Evolutionary conservation across 495 filamentous ascomycete genomes (phyloP).

Genomic region (Penicillium soppii): DNA sequence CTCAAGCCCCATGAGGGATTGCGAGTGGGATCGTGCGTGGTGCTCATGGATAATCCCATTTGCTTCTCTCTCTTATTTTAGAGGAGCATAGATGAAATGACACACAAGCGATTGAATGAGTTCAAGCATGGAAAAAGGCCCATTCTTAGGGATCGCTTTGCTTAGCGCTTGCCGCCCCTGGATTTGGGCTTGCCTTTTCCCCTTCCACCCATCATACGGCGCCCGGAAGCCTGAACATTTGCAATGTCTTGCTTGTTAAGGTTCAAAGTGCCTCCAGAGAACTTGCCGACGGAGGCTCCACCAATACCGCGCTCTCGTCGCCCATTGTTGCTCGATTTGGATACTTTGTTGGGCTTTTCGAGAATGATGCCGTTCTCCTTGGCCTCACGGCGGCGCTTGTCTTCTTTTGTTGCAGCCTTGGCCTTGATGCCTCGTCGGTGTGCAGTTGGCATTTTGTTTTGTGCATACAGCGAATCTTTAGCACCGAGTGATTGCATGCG

Average conservation of each 20-base stretch:
- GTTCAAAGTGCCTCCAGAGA: slow-evolving; percentile 74
- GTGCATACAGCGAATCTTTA: slow-evolving; percentile 67
- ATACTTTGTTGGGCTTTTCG: slow-evolving; percentile 59
- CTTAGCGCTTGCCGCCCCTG: slow-evolving; percentile 17
- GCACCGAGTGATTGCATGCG: slow-evolving; percentile 78
- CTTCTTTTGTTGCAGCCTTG: slow-evolving; percentile 63
- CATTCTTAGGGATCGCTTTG: background rate
- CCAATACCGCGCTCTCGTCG: slow-evolving; percentile 67
- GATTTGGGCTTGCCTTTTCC: slow-evolving; percentile 27
- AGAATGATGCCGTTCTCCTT: slow-evolving; percentile 88
- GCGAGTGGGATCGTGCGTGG: background rate
- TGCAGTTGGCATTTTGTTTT: slow-evolving; percentile 80
- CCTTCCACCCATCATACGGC: slow-evolving; percentile 34
- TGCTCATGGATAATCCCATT: slow-evolving; percentile 3
- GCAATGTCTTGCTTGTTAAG: slow-evolving; percentile 75
- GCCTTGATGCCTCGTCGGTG: slow-evolving; percentile 75
- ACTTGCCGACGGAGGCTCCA: slow-evolving; percentile 74
- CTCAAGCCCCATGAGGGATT: slow-evolving; percentile 28
- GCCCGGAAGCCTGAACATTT: slow-evolving; percentile 54
- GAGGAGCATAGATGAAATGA: background rate
- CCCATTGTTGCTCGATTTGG: slow-evolving; percentile 35
- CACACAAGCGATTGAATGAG: background rate
- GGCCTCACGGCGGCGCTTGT: slow-evolving; percentile 71
- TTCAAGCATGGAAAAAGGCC: background rate
- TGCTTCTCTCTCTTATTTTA: background rate